A percentile compares a stretch with the other conserved stretches of the same genome.
These are phyloP conservation scores for Brettanomyces anomalus DNA, from an alignment of 805 yeast species.

Conservation along the genomic window DNA sequence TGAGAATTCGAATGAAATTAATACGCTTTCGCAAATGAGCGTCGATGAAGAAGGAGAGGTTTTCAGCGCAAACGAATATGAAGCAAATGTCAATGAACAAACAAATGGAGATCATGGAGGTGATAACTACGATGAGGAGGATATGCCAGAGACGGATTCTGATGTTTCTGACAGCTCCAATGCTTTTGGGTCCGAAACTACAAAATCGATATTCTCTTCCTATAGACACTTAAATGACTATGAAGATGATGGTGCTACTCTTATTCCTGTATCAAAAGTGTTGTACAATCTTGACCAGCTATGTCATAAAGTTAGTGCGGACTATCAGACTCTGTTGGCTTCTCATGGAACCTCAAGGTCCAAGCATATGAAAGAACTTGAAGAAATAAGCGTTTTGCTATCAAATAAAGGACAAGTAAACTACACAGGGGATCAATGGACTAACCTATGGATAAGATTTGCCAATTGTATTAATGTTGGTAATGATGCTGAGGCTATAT, in stretches of 20 bases:
- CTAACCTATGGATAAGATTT: conserved; percentile 30
- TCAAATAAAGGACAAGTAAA: conserved; percentile 11
- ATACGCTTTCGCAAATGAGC: conserved; percentile 2
- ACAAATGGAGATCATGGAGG: background rate
- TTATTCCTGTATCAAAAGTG: conserved; percentile 7
- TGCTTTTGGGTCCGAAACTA: background rate
- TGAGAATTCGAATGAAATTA: background rate
- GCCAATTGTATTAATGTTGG: conserved; percentile 6
- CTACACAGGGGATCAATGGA: conserved; percentile 25
- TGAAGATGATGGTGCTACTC: conserved; percentile 15
- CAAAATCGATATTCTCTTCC: conserved; percentile 1
- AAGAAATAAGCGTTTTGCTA: conserved; percentile 17
- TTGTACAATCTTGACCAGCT: conserved; percentile 10
- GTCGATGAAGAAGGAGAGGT: conserved; percentile 19
- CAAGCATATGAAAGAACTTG: conserved; percentile 22
- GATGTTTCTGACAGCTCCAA: conserved; percentile 5
- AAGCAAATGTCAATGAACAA: conserved; percentile 4
- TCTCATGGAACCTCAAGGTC: conserved; percentile 14
- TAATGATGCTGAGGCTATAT: conserved; percentile 25
- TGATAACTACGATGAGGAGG: conserved; percentile 1
- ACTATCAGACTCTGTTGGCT: conserved; percentile 14
- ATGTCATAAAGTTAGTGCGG: conserved; percentile 12
- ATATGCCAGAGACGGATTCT: conserved; percentile 7
- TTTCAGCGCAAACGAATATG: conserved; percentile 20
- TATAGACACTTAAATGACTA: conserved; percentile 13